Percentiles rank a stretch among this genome's conserved stretches.
phyloP scores from a whole-genome alignment of 805 yeast genomes.

The Ogataea siamensis region DNA sequence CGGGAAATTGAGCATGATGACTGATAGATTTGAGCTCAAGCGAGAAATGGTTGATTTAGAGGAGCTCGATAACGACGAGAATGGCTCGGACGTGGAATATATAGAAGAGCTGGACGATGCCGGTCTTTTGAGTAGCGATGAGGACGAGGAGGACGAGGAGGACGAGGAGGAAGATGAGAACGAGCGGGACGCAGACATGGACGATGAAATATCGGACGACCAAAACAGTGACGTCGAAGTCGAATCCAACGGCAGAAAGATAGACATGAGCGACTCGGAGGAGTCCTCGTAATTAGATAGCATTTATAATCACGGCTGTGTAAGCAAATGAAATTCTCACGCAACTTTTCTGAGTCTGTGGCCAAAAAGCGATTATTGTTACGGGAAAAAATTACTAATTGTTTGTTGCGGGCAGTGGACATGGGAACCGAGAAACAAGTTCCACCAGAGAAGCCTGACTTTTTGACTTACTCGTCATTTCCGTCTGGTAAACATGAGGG shows the following conservation, averaged over 20 bases:
- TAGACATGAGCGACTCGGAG: slow-evolving; percentile 18
- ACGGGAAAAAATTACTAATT: not conserved
- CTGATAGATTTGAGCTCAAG: slow-evolving; percentile 42
- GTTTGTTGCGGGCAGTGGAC: slow-evolving; percentile 9
- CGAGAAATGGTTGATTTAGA: slow-evolving; percentile 37
- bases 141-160: slow-evolving; percentile 24
- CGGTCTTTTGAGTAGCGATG: slow-evolving; percentile 28
- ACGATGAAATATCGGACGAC: slow-evolving; percentile 44
- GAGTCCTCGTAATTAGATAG: slow-evolving; percentile 17
- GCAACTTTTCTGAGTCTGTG: slow-evolving; percentile 13
- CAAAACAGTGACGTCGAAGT: slow-evolving; percentile 42
- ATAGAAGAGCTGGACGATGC: slow-evolving; percentile 71
- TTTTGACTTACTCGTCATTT: slow-evolving; percentile 34
- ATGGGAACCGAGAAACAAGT: slow-evolving; percentile 22
- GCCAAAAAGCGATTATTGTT: slow-evolving; percentile 3
- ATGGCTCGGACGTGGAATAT: slow-evolving; percentile 40
- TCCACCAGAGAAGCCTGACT: slow-evolving; percentile 28
- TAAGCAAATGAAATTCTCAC: slow-evolving; percentile 16
- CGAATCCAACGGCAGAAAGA: slow-evolving; percentile 20
- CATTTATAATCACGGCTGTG: slow-evolving; percentile 6
- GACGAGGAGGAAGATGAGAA: slow-evolving; percentile 24
- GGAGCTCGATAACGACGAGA: slow-evolving; percentile 31
- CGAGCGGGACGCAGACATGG: slow-evolving; percentile 45
- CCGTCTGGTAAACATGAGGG: slow-evolving; percentile 53
- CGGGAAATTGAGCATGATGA: slow-evolving; percentile 47